Evolutionary conservation across 2,329 filamentous ascomycete species (phyloP), one percentile per base, ranked within the genome.

Genomic region (Colletotrichum tabaci): DNA sequence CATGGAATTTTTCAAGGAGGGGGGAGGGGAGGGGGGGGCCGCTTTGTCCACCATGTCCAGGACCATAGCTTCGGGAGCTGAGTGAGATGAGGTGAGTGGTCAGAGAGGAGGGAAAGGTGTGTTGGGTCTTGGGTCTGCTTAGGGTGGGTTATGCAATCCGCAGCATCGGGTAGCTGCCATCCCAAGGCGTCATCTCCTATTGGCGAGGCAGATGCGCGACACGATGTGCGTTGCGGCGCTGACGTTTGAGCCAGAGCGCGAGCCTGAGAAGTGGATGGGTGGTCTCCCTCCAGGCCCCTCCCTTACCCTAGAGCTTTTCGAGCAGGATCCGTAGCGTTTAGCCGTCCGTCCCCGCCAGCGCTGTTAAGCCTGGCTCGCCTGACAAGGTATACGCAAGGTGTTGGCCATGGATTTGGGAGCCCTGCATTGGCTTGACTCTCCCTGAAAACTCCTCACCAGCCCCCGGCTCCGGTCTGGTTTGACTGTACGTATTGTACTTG

Each of bases 111-210:
- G 30, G 47, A 60, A 35, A 46, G 42, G 58, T 58, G 69, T 60
- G 46, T 60, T 35, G 62, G 13, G n/a, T 44, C 26, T 18, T 26
- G 55, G 38, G 55, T 18, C 38, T 2, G 55, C 6, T 23, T 44
- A 21, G 21, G 68, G 35, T 53, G 52, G 30, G 46, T 68, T 49
- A 71, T 69, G 69, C 69, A 71, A 55, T 63, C 69, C 69, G 60
- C 42, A 60, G 66, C 65, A 68, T 60, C 53, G 69, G 65, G 69
- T 68, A 68, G 60, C 65, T 71, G 69, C 65, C 69, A 71, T 71
- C 69, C 66, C 69, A 68, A 63, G 49, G 16, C 38, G 38, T 44
- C 21, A 35, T 50, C 42, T 55, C 61, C 50, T 18, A 63, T 63
- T 63, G 61, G 61, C 26, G 52, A 49, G 52, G 16, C 58, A 23